phyloP scores from a whole-genome alignment of 495 filamentous ascomycete species.

The Amphirosellinia nigrospora region DNA sequence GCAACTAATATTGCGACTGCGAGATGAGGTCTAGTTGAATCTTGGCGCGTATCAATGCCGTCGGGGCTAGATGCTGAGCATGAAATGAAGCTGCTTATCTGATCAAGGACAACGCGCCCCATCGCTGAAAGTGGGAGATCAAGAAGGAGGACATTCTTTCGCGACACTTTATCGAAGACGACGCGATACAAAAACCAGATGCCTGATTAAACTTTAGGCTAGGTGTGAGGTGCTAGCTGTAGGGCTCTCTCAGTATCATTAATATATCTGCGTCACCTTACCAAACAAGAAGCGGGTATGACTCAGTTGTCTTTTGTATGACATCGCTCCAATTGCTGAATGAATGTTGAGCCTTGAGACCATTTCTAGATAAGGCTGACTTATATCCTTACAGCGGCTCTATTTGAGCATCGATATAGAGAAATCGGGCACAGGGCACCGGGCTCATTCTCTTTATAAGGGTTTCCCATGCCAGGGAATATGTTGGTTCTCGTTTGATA shows the following conservation, averaged over 20 bases:
- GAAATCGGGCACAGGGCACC: neutral
- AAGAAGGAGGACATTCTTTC: neutral
- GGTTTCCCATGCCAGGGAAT: too few species aligned
- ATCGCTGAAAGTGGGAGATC: neutral
- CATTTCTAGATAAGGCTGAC: neutral
- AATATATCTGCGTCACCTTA: neutral
- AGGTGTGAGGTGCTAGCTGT: neutral
- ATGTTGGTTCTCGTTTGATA: neutral
- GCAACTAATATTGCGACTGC: constrained; percentile 13
- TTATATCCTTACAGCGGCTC: neutral
- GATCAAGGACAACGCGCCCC: neutral
- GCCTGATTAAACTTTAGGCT: neutral
- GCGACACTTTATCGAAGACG: neutral
- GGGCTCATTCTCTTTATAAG: neutral
- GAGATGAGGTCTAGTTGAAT: neutral
- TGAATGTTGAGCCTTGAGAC: too few species aligned
- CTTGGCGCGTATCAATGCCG: neutral
- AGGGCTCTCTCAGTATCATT: too few species aligned
- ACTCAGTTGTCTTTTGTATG: neutral
- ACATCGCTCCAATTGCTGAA: neutral
- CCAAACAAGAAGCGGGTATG: neutral
- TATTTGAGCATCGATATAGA: neutral
- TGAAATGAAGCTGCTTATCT: neutral
- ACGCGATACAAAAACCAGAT: neutral
- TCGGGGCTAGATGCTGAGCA: neutral